phyloP scores from a whole-genome alignment of 805 yeast species.

The Candida insectalens region DNA sequence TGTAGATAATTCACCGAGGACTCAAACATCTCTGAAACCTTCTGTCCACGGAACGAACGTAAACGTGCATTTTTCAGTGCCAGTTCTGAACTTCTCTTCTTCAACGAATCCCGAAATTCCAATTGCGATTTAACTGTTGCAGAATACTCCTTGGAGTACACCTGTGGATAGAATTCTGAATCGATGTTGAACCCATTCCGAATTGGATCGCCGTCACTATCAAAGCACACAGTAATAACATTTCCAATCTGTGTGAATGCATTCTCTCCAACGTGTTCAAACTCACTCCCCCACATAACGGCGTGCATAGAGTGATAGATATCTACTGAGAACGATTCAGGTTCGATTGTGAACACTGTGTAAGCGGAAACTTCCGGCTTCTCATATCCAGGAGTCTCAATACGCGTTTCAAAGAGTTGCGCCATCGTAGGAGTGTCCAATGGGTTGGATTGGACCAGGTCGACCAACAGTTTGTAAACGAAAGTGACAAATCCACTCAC shows the following conservation, averaged over 20 bases:
- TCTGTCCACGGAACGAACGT: slow-evolving; percentile 24
- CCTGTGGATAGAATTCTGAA: slow-evolving; percentile 29
- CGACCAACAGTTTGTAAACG: slow-evolving; percentile 11
- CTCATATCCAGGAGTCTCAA: slow-evolving; percentile 1
- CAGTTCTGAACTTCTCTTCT: slow-evolving; percentile 1
- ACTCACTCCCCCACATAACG: slow-evolving; percentile 22
- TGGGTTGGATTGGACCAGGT: too few species aligned
- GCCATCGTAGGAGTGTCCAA: too few species aligned
- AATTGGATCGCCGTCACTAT: slow-evolving; percentile 19
- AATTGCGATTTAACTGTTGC: slow-evolving; percentile 12
- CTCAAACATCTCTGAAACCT: slow-evolving; percentile 16
- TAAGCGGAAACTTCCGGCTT: not conserved
- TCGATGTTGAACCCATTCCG: slow-evolving; percentile 18
- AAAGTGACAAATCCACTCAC: slow-evolving; percentile 20
- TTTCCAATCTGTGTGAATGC: slow-evolving; percentile 22
- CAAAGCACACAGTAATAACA: slow-evolving; percentile 25
- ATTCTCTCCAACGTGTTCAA: slow-evolving; percentile 13
- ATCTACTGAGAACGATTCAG: slow-evolving; percentile 18
- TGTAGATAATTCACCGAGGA: slow-evolving; percentile 19
- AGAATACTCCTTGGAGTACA: slow-evolving; percentile 24
- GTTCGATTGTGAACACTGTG: slow-evolving; percentile 26
- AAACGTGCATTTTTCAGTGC: slow-evolving; percentile 12
- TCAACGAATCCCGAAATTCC: slow-evolving; percentile 8
- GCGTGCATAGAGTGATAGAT: slow-evolving; percentile 26
- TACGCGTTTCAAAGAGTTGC: slow-evolving; percentile 8